Evolutionary conservation across 208 protist species (phyloP).

Genomic region (Trypanosoma avium): DNA sequence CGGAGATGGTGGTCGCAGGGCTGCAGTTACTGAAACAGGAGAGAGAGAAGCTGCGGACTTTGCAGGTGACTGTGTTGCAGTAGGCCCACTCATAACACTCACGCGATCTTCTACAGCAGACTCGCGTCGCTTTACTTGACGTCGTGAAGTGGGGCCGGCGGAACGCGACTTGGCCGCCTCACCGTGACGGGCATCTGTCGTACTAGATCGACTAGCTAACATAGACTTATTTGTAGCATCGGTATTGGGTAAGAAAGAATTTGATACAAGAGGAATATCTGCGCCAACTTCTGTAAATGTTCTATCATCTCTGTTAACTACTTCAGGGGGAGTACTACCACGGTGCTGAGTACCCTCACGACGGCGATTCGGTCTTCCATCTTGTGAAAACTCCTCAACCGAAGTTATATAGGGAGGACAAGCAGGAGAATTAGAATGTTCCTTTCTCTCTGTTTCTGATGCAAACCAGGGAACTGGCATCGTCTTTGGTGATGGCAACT

Average conservation of each 20-base stretch:
- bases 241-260: neutral
- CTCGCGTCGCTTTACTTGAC: conserved; percentile 19
- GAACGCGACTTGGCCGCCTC: neutral
- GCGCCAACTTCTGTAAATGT: neutral
- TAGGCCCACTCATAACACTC: no score
- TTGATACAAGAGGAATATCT: neutral
- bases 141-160: neutral
- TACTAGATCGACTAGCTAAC: neutral
- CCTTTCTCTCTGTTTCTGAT: conserved; percentile 3
- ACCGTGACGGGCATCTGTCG: neutral
- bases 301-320: conserved; percentile 3
- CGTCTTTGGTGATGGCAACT: neutral
- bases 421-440: neutral
- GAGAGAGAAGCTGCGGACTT: no score
- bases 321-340: neutral
- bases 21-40: no score
- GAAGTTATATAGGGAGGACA: neutral
- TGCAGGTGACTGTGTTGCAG: no score
- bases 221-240: neutral
- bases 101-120: neutral
- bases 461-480: no score
- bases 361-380: neutral
- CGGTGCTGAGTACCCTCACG: neutral
- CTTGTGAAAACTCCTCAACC: neutral
- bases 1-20: no score